phyloP scores from a whole-genome alignment of 768 basidiomycete species.

The Galerina sulciceps region DNA sequence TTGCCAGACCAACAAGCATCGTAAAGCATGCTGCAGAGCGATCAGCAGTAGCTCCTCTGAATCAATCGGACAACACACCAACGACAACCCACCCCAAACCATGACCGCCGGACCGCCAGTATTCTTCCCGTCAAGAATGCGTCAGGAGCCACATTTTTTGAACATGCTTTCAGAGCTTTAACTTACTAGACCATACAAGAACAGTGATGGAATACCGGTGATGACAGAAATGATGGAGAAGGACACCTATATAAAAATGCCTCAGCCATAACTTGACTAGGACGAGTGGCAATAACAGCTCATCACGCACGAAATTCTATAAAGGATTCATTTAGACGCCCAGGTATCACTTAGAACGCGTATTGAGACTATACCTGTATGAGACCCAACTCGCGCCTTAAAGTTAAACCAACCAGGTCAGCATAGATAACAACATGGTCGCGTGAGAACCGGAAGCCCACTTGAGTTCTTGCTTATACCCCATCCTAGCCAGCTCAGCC shows the following conservation, averaged over 20 bases:
- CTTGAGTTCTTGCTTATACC: slow-evolving; percentile 74
- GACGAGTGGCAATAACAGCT: slow-evolving; percentile 3
- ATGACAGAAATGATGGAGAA: slow-evolving; percentile 81
- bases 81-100: slow-evolving; percentile 80
- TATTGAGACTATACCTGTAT: slow-evolving; percentile 51
- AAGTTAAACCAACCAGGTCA: neutral
- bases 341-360: slow-evolving; percentile 6
- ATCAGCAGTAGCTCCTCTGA: neutral
- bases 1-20: slow-evolving; percentile 71
- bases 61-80: slow-evolving; percentile 38
- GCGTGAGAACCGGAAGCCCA: slow-evolving; percentile 30
- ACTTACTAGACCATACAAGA: slow-evolving; percentile 69
- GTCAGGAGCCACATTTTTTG: slow-evolving; percentile 1
- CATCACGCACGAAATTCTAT: slow-evolving; percentile 61
- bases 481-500: slow-evolving; percentile 68
- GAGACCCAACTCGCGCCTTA: slow-evolving; percentile 64
- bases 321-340: slow-evolving; percentile 10
- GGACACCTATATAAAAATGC: slow-evolving; percentile 43
- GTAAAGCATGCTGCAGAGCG: slow-evolving; percentile 59
- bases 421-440: neutral
- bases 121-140: slow-evolving; percentile 40
- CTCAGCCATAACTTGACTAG: slow-evolving; percentile 3
- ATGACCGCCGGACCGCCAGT: slow-evolving; percentile 80
- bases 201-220: slow-evolving; percentile 72
- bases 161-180: neutral